Conservation (phyloP, 2,329 filamentous ascomycete species). For the Colletotrichum brevisporum region DNA sequence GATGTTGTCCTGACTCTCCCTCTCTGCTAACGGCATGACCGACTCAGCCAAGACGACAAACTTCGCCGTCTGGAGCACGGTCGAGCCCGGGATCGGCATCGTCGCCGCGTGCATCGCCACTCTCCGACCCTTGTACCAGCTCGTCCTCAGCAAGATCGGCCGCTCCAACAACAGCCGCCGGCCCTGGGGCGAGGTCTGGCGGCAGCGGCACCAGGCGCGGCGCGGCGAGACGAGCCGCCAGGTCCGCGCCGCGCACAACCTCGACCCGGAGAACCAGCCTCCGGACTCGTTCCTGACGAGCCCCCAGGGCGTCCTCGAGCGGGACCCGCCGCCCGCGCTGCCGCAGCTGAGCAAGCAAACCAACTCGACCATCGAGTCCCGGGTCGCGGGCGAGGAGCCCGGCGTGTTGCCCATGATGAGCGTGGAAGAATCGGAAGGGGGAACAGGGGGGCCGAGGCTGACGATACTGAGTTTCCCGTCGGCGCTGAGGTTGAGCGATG, state of each 20-base stretch:
- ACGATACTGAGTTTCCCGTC: conserved; percentile 12
- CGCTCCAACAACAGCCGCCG: not conserved
- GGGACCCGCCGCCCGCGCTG: not conserved
- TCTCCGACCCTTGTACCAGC: conserved; percentile 49
- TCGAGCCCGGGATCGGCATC: conserved; percentile 59
- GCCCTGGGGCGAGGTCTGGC: not conserved
- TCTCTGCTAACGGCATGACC: too few relatives aligned
- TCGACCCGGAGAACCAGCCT: conserved; percentile 1
- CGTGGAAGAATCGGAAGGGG: not conserved
- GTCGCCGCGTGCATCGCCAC: conserved; percentile 56
- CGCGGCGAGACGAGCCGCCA: conserved; percentile 14
- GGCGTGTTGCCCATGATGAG: not conserved
- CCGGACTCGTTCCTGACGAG: conserved; percentile 5
- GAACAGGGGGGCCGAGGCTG: not conserved
- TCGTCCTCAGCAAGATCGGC: not conserved
- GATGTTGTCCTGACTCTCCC: too few relatives aligned
- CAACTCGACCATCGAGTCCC: not conserved
- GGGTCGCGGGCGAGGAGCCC: not conserved
- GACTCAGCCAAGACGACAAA: conserved; percentile 52
- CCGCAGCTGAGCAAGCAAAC: conserved; percentile 4
- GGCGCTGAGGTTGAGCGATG: not conserved
- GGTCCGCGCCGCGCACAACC: conserved; percentile 12
- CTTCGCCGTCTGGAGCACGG: conserved; percentile 61
- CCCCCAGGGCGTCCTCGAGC: conserved; percentile 6
- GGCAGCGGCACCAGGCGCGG: conserved; percentile 9